phyloP scores from a whole-genome alignment of 1,284 basidiomycete genomes.

The Moniliella sp. region DNA sequence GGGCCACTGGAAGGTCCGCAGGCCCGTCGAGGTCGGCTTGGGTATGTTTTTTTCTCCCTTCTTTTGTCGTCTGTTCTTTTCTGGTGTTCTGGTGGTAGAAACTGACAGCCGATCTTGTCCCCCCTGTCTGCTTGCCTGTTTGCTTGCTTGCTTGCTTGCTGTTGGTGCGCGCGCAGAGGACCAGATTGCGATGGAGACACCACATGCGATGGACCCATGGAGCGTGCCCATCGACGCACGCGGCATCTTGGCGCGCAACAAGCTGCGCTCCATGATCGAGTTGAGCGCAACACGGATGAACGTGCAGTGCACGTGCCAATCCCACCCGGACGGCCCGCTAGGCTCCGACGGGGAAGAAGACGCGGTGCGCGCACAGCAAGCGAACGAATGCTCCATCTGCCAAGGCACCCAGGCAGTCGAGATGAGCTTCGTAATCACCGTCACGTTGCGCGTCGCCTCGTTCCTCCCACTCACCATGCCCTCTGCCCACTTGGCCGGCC shows the following conservation, averaged over 20 bases:
- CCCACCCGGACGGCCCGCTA: too few relatives aligned
- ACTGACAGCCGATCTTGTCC: too few relatives aligned
- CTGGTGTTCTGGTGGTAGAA: too few relatives aligned
- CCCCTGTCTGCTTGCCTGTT: constrained; percentile 2
- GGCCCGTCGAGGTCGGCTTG: neutral
- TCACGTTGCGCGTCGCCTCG: constrained; percentile 5
- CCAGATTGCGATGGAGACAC: neutral
- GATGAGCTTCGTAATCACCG: constrained; percentile 6
- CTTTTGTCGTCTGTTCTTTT: too few relatives aligned
- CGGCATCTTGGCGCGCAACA: constrained; percentile 7
- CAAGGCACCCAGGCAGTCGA: constrained; percentile 3
- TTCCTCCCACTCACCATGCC: constrained; percentile 8
- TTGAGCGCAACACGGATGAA: constrained; percentile 4
- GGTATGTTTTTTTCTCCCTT: too few relatives aligned
- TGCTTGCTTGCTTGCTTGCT: neutral
- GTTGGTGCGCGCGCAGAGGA: neutral
- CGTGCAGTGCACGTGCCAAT: constrained; percentile 3
- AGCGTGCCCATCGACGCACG: constrained; percentile 6
- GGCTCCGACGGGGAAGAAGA: too few relatives aligned
- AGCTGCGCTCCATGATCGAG: constrained; percentile 8
- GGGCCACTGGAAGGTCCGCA: constrained; percentile 4
- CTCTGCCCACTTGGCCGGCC: constrained; percentile 3
- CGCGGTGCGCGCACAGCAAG: too few relatives aligned
- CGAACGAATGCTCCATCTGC: too few relatives aligned
- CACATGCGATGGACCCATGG: constrained; percentile 7